phyloP scores from a whole-genome alignment of 177 flowering plant species.

The Vitis hybrid region DNA sequence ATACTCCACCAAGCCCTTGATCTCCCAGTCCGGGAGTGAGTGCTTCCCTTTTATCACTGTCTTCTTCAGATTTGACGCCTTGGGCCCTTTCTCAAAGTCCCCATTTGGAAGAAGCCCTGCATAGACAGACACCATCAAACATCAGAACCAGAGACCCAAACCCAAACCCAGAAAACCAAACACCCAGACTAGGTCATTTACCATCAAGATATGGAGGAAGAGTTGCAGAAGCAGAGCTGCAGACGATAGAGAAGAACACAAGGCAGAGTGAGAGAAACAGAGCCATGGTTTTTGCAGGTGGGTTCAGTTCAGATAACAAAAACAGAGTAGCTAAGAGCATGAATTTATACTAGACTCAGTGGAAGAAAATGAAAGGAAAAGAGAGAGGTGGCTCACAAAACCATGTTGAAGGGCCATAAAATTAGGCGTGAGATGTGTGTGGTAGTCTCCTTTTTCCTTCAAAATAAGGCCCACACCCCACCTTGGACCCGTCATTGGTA shows the following conservation, averaged over 20 bases:
- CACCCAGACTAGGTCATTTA: background rate
- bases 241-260: slow-evolving; percentile 5
- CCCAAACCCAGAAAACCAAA: background rate
- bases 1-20: slow-evolving; percentile 30
- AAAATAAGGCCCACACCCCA: background rate
- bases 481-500: background rate
- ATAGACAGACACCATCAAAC: background rate
- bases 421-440: slow-evolving; percentile 29
- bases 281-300: slow-evolving; percentile 5
- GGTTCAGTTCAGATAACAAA: background rate
- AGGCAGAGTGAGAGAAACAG: slow-evolving; percentile 14
- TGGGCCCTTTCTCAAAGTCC: slow-evolving; percentile 27
- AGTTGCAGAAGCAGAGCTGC: background rate
- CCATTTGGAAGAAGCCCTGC: slow-evolving; percentile 32
- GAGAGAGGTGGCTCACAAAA: background rate
- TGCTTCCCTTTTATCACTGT: slow-evolving; percentile 27
- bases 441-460: slow-evolving; percentile 1
- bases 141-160: background rate
- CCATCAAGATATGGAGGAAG: slow-evolving; percentile 19
- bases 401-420: slow-evolving; percentile 22
- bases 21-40: slow-evolving; percentile 36
- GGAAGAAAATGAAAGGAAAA: background rate
- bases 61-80: slow-evolving; percentile 18
- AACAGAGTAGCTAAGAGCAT: background rate
- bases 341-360: background rate